Conservation (phyloP, 768 basidiomycete species). For the Suillus clintonianus region DNA sequence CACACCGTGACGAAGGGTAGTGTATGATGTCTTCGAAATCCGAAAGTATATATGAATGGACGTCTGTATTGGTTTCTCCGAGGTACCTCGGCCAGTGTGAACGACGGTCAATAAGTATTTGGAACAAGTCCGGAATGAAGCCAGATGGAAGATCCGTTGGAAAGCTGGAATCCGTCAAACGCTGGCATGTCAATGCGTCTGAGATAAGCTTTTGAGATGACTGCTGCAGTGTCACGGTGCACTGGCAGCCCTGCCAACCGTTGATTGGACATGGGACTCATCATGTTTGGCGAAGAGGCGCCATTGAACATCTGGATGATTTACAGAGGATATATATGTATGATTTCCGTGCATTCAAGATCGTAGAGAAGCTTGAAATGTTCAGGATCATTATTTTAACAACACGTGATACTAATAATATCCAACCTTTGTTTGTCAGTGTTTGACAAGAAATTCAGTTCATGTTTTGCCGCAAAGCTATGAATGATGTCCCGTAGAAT, state of each 20-base stretch:
- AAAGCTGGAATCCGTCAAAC: not conserved
- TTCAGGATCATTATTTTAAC: too few species aligned
- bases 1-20: too few species aligned
- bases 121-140: not conserved
- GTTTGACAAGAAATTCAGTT: not conserved
- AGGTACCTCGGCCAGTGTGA: not conserved
- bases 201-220: not conserved
- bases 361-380: too few species aligned
- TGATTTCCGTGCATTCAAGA: not conserved
- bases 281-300: not conserved
- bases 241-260: too few species aligned
- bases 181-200: not conserved
- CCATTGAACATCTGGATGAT: not conserved
- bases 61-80: not conserved
- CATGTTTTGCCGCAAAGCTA: not conserved
- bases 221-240: too few species aligned
- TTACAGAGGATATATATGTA: too few species aligned
- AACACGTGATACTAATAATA: too few species aligned
- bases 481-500: not conserved
- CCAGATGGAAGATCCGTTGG: not conserved
- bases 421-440: not conserved
- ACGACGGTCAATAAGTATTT: not conserved
- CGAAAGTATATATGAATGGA: not conserved
- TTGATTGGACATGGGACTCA: too few species aligned
- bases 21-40: not conserved